Percentiles rank a stretch among this genome's conserved stretches.
Conservation (phyloP, 805 yeast species). For the Wickerhamomyces tratensis region DNA sequence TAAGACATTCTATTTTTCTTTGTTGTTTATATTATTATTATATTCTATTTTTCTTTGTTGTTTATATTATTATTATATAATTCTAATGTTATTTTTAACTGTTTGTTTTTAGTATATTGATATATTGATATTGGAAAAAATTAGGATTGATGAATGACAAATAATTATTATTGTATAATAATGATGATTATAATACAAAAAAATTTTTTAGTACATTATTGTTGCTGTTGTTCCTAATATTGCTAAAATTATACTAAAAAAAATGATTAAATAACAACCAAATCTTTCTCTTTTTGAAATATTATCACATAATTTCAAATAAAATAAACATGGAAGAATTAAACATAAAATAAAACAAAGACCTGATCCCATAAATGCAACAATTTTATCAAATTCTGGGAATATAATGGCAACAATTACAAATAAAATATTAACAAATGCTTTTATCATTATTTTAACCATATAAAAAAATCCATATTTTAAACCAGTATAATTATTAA, state of each 20-base stretch:
- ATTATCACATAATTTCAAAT: constrained; percentile 43
- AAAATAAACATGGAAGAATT: constrained; percentile 68
- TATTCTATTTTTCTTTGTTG: too few species aligned
- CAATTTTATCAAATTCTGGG: constrained; percentile 74
- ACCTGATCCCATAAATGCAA: constrained; percentile 75
- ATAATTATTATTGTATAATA: too few species aligned
- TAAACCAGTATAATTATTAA: constrained; percentile 11
- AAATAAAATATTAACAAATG: constrained; percentile 45
- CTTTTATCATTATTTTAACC: constrained; percentile 15
- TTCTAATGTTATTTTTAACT: too few species aligned
- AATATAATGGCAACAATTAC: constrained; percentile 52
- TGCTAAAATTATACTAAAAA: constrained; percentile 38
- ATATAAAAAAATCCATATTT: constrained; percentile 12
- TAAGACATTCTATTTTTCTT: too few species aligned
- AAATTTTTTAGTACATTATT: constrained; percentile 7
- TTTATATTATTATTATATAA: too few species aligned
- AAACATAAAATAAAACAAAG: constrained; percentile 74
- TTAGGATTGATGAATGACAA: too few species aligned
- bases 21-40: too few species aligned
- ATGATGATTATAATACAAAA: too few species aligned
- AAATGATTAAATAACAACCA: constrained; percentile 33
- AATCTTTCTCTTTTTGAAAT: constrained; percentile 29
- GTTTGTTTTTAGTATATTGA: too few species aligned
- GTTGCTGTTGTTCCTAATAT: constrained; percentile 54
- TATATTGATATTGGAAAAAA: too few species aligned